These are phyloP conservation scores for Colletotrichum filicis DNA, from an alignment of 2,329 filamentous ascomycete species.

Conservation along the genomic window DNA sequence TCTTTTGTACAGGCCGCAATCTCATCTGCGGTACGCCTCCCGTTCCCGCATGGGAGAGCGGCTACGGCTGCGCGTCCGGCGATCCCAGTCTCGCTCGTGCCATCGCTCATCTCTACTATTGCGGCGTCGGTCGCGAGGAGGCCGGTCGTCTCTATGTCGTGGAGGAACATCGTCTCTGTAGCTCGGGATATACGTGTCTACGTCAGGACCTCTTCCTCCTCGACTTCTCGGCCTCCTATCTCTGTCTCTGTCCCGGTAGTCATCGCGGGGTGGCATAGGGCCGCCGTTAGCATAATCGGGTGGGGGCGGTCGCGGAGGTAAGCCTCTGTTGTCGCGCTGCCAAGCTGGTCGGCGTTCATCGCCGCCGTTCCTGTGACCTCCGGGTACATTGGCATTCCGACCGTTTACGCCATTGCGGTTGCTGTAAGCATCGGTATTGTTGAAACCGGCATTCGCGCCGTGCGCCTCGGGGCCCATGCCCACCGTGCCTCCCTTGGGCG, in stretches of 20 bases:
- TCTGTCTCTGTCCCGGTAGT: conserved; percentile 47
- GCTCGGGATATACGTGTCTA: conserved; percentile 63
- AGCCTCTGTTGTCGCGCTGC: conserved; percentile 64
- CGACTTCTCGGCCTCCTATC: conserved; percentile 45
- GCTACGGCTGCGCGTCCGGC: conserved; percentile 52
- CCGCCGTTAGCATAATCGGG: conserved; percentile 50
- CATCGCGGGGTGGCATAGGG: conserved; percentile 49
- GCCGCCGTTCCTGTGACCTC: conserved; percentile 45
- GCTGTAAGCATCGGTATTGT: conserved; percentile 61
- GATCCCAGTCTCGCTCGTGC: conserved; percentile 51
- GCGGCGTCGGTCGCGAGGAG: conserved; percentile 39
- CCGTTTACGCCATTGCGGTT: conserved; percentile 60
- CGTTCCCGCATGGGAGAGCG: conserved; percentile 53
- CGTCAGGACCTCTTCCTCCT: conserved; percentile 47
- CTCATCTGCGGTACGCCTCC: conserved; percentile 62
- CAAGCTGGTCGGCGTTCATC: conserved; percentile 64
- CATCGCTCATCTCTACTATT: conserved; percentile 43
- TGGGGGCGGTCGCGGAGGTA: conserved; percentile 63
- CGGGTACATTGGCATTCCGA: conserved; percentile 51
- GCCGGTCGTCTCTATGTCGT: conserved; percentile 41
- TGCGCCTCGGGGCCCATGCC: conserved; percentile 72
- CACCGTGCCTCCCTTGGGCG: conserved; percentile 90
- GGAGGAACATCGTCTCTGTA: conserved; percentile 50
- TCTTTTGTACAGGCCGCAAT: conserved; percentile 7
- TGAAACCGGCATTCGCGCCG: conserved; percentile 62